Base-by-base conservation (phyloP, 2,329 filamentous ascomycete genomes). In the Botryotinia globosa region DNA sequence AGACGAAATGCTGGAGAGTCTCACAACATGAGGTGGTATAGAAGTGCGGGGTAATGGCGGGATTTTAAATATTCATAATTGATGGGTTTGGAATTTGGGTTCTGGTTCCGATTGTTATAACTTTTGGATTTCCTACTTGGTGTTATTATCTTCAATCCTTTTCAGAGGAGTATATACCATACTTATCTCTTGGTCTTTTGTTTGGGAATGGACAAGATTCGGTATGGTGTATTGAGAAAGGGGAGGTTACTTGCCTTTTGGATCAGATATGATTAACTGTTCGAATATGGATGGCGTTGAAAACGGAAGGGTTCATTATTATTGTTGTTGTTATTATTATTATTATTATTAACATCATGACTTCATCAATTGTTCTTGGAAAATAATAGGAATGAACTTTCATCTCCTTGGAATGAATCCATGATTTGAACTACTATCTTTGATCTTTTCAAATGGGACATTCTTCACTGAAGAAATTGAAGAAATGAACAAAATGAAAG, bases 11-110 rank as follows among this genome's bases (percentile, higher is more conserved):
- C 54, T 45, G 54, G 25, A 22, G 44, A 64, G 59, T 71, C n/a
- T 62, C 69, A 64, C 69, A 64, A 42, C 58, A 64, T 71, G 34
- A 64, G 69, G 54, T 39, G 44, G 58, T 71, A 63, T 63, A 44
- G 37, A 54, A 56, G 29, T 65, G 69, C 45, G 69, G 69, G 59
- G 69, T 65, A 71, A 54, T 56, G 32, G 37, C 44, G 37, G 48
- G 12, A 51, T 39, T 48, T 18, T 45, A 10, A 39, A 9, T 63
- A 29, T 70, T 51, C 12, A 45, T 70, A 34, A 32, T 70, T 63
- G 56, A 51, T 29, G 64, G 1, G 14, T 39, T 66, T 66, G n/a
- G 32, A 34, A n/a, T 3, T 54, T 71, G 59, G 59, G 20, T 25
- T 37, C 44, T 20, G 39, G 45, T 61, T 70, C 9, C 29, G 32